Evolutionary conservation across 1,284 basidiomycete genomes (phyloP).

Genomic region (Tilletia horrida): DNA sequence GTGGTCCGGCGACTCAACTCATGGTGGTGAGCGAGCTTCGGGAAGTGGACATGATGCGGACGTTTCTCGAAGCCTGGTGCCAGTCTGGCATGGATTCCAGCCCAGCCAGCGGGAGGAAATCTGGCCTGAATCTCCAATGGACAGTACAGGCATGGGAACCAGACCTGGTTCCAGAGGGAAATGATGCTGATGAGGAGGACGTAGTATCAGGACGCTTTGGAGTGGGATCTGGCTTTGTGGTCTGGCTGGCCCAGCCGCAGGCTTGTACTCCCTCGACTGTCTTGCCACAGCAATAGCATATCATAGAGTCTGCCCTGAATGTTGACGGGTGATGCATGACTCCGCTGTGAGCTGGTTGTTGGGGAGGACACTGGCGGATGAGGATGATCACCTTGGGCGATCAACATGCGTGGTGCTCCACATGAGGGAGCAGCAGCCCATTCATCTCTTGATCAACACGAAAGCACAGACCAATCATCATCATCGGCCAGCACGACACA

Average conservation of each 20-base stretch:
- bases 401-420: no score
- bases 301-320: no score
- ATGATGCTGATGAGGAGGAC: neutral
- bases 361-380: no score
- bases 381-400: no score
- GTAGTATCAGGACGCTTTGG: neutral
- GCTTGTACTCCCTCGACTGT: no score
- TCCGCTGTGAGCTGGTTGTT: no score
- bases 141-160: neutral
- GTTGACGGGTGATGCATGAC: no score
- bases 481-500: no score
- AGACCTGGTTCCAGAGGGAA: neutral
- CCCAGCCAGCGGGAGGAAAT: neutral
- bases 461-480: no score
- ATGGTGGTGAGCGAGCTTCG: neutral
- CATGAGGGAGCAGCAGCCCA: no score
- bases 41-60: constrained; percentile 14
- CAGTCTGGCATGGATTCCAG: neutral
- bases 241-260: neutral
- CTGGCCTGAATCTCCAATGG: neutral
- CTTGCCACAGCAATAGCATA: no score
- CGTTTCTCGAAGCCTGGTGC: constrained; percentile 5
- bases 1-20: neutral
- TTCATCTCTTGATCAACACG: no score
- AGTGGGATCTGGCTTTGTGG: constrained; percentile 7